phyloP scores from a whole-genome alignment of 148 eudicot genomes.

The Spergularia bocconei region DNA sequence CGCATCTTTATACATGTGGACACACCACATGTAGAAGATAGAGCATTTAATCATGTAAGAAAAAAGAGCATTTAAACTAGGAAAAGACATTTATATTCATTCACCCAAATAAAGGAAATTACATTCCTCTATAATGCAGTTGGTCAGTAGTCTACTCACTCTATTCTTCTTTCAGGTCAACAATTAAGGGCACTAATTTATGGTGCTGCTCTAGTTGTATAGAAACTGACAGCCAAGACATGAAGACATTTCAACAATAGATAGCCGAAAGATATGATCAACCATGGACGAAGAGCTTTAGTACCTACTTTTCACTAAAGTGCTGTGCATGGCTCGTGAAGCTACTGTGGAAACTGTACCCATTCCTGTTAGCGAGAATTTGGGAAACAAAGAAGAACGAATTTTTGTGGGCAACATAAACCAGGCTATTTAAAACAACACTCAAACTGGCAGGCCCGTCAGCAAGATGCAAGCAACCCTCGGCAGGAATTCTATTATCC shows the following conservation, averaged over 20 bases:
- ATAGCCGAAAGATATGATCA: neutral
- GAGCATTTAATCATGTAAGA: too few relatives aligned
- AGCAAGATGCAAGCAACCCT: slow-evolving; percentile 58
- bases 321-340: slow-evolving; percentile 50
- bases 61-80: neutral
- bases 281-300: slow-evolving; percentile 8
- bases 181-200: neutral
- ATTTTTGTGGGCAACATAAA: slow-evolving; percentile 69
- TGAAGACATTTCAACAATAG: neutral
- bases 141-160: neutral
- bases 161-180: neutral
- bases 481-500: slow-evolving; percentile 19
- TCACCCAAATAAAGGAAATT: neutral
- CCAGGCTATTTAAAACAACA: slow-evolving; percentile 69
- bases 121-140: neutral
- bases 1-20: too few relatives aligned
- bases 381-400: slow-evolving; percentile 76
- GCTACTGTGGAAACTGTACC: slow-evolving; percentile 46
- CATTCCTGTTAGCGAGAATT: slow-evolving; percentile 57
- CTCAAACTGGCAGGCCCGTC: slow-evolving; percentile 52
- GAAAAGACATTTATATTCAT: neutral
- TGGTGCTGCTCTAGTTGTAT: neutral
- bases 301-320: slow-evolving; percentile 58
- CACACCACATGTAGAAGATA: neutral
- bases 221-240: neutral